Evolutionary conservation across 1,284 basidiomycete species (phyloP).

Genomic region (Leccinum subfulvum): DNA sequence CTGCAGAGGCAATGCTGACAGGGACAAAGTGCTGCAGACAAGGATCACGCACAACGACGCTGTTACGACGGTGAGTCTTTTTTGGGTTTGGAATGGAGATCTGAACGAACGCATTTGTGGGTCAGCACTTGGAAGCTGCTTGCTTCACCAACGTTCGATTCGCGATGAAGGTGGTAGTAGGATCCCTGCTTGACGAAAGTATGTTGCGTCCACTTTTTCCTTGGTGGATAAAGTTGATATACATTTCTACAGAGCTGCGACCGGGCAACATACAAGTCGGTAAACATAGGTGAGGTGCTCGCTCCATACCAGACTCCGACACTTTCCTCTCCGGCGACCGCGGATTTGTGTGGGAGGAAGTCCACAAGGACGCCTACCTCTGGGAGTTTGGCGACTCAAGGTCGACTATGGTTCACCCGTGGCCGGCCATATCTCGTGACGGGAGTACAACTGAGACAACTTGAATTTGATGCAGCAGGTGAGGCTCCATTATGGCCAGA

Average conservation of each 20-base stretch:
- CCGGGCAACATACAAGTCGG: slow-evolving; percentile 91
- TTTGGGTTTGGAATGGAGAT: neutral
- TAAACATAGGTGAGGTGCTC: slow-evolving; percentile 86
- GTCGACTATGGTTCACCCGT: slow-evolving; percentile 40
- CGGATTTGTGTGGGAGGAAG: slow-evolving; percentile 97
- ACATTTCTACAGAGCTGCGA: slow-evolving; percentile 66
- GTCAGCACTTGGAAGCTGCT: slow-evolving; percentile 85
- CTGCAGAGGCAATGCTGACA: slow-evolving; percentile 71
- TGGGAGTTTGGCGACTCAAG: slow-evolving; percentile 99
- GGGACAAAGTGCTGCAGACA: slow-evolving; percentile 78
- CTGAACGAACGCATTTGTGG: slow-evolving; percentile 35
- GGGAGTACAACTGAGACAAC: too few relatives aligned
- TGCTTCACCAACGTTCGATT: slow-evolving; percentile 74
- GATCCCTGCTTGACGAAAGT: slow-evolving; percentile 74
- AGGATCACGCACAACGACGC: slow-evolving; percentile 95
- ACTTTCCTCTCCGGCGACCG: slow-evolving; percentile 96
- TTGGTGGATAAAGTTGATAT: neutral
- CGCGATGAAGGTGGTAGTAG: slow-evolving; percentile 61
- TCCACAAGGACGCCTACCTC: slow-evolving; percentile 95
- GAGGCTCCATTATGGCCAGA: too few relatives aligned
- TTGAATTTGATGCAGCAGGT: too few relatives aligned
- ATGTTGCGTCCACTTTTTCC: slow-evolving; percentile 1
- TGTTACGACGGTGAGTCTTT: slow-evolving; percentile 37
- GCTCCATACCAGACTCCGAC: slow-evolving; percentile 83
- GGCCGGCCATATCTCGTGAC: too few relatives aligned